phyloP scores from a whole-genome alignment of 73 alveolate genomes.

The Blepharisma japonicum region DNA sequence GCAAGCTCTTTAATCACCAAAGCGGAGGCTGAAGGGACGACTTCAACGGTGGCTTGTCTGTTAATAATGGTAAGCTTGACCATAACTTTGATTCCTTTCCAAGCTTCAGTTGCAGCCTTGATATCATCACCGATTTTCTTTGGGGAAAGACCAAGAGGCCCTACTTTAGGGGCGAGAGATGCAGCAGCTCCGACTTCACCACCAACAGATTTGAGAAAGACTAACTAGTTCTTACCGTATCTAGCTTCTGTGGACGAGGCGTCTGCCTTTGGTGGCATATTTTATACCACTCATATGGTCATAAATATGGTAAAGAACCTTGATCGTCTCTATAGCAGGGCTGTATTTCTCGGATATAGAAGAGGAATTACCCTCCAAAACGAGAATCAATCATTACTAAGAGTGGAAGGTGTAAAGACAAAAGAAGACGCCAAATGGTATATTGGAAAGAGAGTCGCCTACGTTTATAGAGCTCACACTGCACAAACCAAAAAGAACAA shows the following conservation, averaged over 20 bases:
- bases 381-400: slow-evolving; percentile 78
- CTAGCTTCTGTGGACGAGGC: neutral
- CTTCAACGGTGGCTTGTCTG: slow-evolving; percentile 55
- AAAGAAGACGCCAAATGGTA: slow-evolving; percentile 67
- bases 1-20: slow-evolving; percentile 52
- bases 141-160: slow-evolving; percentile 64
- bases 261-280: slow-evolving; percentile 12
- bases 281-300: neutral
- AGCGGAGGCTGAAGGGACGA: slow-evolving; percentile 63
- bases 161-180: slow-evolving; percentile 59
- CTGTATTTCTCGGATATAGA: slow-evolving; percentile 89
- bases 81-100: slow-evolving; percentile 60
- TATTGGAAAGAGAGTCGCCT: slow-evolving; percentile 78
- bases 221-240: slow-evolving; percentile 24
- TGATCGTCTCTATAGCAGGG: slow-evolving; percentile 82
- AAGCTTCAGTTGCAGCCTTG: slow-evolving; percentile 49
- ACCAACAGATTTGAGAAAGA: slow-evolving; percentile 43
- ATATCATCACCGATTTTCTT: slow-evolving; percentile 64
- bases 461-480: slow-evolving; percentile 53
- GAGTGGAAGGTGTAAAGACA: slow-evolving; percentile 72
- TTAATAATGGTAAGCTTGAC: slow-evolving; percentile 48
- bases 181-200: slow-evolving; percentile 60
- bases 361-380: slow-evolving; percentile 73
- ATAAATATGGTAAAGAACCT: slow-evolving; percentile 30
- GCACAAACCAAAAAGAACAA: slow-evolving; percentile 27